Evolutionary conservation across 192 early-diverging fungal genomes (phyloP), one percentile per base, ranked within the genome.

Genomic region (Mortierella alpina): DNA sequence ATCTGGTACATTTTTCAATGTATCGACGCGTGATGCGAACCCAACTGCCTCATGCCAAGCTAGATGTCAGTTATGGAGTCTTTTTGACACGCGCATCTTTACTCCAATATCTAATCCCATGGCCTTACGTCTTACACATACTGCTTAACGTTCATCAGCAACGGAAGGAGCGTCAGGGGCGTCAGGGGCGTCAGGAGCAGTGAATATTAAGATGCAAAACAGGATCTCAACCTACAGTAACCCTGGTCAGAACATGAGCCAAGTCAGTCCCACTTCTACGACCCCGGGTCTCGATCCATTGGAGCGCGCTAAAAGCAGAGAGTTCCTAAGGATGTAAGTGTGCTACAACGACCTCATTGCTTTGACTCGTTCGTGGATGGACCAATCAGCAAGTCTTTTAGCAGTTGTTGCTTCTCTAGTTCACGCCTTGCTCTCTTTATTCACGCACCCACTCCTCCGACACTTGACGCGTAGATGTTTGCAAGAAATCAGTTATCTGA

Each of bases 281-380:
- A 80, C 77, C 57, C 63, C 75, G 46, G 58, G 68, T 14, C 52
- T 73, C 13, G 88, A 87, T 78, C 89, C 56, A 66, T 90, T 86
- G 70, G 86, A 58, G 74, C 85, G 83, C 66, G 89, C 62, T 70
- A 93, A 91, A 55, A 93, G 90, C 64, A 85, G 90, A 60, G 90
- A 95, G 75, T 85, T 92, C 14, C 82, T 95, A 63, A 91, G 94
- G 88, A 86, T 87, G 91, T 95, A 86, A 49, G 86, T 65, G 22
- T 40, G 18, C 48, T 23, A 23, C 10, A 46, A 47, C 42, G 0
- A 44, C 59, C 23, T 58, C 17, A 41, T 4, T 15, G 7, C 39
- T 39, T 59, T 9, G 18, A 66, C 9, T 39, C 45, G 40, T 18
- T 49, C 6, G 52, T 4, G 3, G n/a, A 20, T 31, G 31, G 31